Percentiles rank a stretch among this genome's conserved stretches.
Evolutionary conservation across 1,139 yeast species (phyloP).

Genomic region (Zhuliangozyma parablackwelliae): DNA sequence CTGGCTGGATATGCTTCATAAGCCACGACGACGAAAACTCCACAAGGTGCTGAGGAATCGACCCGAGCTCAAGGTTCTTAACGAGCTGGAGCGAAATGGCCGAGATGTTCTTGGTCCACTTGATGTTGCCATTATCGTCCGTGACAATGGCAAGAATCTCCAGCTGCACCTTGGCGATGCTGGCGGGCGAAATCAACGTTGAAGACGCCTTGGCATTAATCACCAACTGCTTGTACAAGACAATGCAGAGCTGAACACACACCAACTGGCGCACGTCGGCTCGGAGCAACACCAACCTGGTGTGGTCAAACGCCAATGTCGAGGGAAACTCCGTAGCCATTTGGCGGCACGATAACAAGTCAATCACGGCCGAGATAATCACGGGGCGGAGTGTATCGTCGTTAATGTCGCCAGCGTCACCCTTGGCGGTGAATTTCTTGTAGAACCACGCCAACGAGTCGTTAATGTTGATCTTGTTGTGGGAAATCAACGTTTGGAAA

Average conservation of each 20-base stretch:
- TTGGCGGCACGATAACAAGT: constrained; percentile 68
- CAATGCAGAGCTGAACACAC: constrained; percentile 70
- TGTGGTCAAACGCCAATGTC: constrained; percentile 82
- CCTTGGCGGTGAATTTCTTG: constrained; percentile 21
- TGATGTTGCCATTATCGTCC: constrained; percentile 80
- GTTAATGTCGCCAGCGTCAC: not conserved
- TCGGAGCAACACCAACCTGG: constrained; percentile 69
- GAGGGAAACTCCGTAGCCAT: constrained; percentile 84
- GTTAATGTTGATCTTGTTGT: constrained; percentile 60
- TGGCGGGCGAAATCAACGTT: constrained; percentile 21
- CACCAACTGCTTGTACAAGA: constrained; percentile 67
- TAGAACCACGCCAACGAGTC: constrained; percentile 73
- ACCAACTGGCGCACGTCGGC: constrained; percentile 85
- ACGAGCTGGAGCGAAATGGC: constrained; percentile 70
- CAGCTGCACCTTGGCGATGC: constrained; percentile 36
- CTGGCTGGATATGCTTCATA: constrained; percentile 79
- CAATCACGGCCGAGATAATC: constrained; percentile 49
- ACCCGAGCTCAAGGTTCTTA: constrained; percentile 26
- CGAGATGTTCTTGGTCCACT: constrained; percentile 84
- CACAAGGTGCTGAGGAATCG: constrained; percentile 40
- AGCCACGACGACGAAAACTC: constrained; percentile 79
- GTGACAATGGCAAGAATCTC: constrained; percentile 78
- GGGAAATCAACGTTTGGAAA: constrained; percentile 64
- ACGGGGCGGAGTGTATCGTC: constrained; percentile 26
- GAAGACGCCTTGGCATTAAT: constrained; percentile 18